Base-by-base conservation (phyloP, 257 asterid species). In the Datura wrightii region DNA sequence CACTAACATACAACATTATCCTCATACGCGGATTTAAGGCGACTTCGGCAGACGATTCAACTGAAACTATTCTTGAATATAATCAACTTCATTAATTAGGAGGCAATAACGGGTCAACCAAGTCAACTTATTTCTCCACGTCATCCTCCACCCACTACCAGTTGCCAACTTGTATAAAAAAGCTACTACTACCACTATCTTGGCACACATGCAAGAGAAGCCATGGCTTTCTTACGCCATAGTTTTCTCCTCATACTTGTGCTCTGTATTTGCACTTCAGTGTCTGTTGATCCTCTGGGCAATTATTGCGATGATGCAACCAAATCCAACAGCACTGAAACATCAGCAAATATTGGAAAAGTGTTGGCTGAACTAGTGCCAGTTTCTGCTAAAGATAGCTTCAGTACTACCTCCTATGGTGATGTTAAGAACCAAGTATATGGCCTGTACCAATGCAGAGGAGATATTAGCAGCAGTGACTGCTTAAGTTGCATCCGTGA, bases 381-480 rank as follows among this genome's bases (percentile, higher is more conserved):
- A 9, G 90, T 83, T 74, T 87, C 94, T 3, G 39, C 84, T 83
- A 79, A 80, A 50, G 85, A 85, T 9, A 93, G 93, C 37, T 96
- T 87, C 88, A 79, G 55, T 16, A 81, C 93, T 36, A 80, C 92
- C 87, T 87, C 97, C 6, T 72, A 78, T 2, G 97, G 96, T 41
- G 24, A 42, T 14, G 89, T 83, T 0, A 36, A 4, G 5, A 70
- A 86, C 84, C 65, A 55, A 88, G 53, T 92, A 84, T 88, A 84
- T 36, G 98, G 99, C 80, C 92, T 94, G 42, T 94, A 91, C 9
- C 98, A 96, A 88, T 94, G 99, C 91, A 85, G 99, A 59, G 96
- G 92, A 31, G 99, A 94, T 60, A 90, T 93, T 31, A 84, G 91
- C 89, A 42, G 44, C 66, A 10, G 44, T 44, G 93, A 90, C 85